phyloP scores from a whole-genome alignment of 2,329 filamentous ascomycete genomes.

The Akanthomyces uredinophilus region DNA sequence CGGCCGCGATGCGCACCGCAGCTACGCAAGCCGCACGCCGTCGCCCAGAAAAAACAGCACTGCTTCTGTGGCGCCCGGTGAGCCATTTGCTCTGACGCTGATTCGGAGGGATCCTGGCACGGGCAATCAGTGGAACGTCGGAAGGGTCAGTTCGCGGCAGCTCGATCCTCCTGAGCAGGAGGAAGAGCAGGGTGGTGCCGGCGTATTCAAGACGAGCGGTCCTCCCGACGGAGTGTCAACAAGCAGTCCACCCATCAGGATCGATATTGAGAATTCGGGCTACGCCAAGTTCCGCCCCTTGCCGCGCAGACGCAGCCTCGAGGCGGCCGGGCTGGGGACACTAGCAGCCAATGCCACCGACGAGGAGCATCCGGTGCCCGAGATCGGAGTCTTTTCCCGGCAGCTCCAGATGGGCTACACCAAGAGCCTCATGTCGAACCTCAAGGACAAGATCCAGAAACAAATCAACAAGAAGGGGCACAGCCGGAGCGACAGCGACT shows the following conservation, averaged over 20 bases:
- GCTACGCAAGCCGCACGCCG: conserved; percentile 25
- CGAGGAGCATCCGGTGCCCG: conserved; percentile 13
- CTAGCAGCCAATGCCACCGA: conserved; percentile 13
- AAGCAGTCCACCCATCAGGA: conserved; percentile 40
- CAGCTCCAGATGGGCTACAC: conserved; percentile 55
- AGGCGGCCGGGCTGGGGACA: conserved; percentile 19
- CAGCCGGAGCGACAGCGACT: conserved; percentile 25
- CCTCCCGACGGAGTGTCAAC: conserved; percentile 19
- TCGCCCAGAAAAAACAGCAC: conserved; percentile 33
- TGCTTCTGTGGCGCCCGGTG: conserved; percentile 26
- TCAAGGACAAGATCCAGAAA: conserved; percentile 41
- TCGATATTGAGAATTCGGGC: conserved; percentile 50
- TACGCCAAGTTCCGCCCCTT: conserved; percentile 54
- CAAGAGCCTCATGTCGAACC: conserved; percentile 43
- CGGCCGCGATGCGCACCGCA: neutral
- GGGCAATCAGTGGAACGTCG: conserved; percentile 71
- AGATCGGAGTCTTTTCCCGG: conserved; percentile 41
- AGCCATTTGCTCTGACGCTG: conserved; percentile 53
- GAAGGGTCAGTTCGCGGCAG: conserved; percentile 54
- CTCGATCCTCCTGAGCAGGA: conserved; percentile 27
- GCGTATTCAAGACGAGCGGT: conserved; percentile 11
- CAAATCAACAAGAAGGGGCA: conserved; percentile 24
- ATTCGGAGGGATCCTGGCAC: conserved; percentile 69
- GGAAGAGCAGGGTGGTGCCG: conserved; percentile 2
- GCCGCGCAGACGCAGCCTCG: conserved; percentile 35